Percentiles rank a stretch among this genome's conserved stretches.
These are phyloP conservation scores for Fusarium sp. DNA, from an alignment of 2,329 filamentous ascomycete species.

Conservation along the genomic window DNA sequence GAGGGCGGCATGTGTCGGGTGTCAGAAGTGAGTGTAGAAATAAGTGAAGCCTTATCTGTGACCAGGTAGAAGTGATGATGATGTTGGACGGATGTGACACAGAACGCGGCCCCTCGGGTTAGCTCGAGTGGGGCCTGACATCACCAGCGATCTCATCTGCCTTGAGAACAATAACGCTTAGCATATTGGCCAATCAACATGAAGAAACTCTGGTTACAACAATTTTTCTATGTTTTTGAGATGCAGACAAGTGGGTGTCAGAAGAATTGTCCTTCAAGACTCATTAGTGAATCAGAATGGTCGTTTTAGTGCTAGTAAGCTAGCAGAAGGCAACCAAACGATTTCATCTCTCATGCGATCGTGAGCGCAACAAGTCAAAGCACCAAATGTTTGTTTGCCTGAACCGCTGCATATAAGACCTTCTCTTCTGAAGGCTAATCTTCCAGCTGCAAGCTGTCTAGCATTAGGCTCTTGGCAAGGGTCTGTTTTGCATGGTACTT, in stretches of 20 bases:
- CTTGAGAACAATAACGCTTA: constrained; percentile 10
- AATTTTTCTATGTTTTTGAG: background rate
- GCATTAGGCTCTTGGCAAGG: background rate
- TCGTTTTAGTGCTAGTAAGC: too few species aligned
- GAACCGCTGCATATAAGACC: background rate
- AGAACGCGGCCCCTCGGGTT: constrained; percentile 12
- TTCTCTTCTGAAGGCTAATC: background rate
- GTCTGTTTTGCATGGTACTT: background rate
- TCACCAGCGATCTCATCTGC: constrained; percentile 21
- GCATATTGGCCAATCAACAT: constrained; percentile 19
- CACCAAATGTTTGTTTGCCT: background rate
- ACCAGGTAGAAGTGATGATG: constrained; percentile 8
- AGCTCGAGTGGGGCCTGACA: constrained; percentile 38
- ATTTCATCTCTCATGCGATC: background rate
- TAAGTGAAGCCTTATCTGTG: constrained; percentile 12
- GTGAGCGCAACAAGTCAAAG: background rate
- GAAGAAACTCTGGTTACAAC: background rate
- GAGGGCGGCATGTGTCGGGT: background rate
- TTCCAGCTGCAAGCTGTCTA: too few species aligned
- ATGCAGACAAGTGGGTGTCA: background rate
- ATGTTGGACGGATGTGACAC: constrained; percentile 25
- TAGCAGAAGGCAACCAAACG: background rate
- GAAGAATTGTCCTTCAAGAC: accelerated
- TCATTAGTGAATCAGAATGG: background rate
- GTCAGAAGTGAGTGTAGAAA: background rate